phyloP scores from a whole-genome alignment of 2,329 filamentous ascomycete genomes.

The Neopestalotiopsis sp. region DNA sequence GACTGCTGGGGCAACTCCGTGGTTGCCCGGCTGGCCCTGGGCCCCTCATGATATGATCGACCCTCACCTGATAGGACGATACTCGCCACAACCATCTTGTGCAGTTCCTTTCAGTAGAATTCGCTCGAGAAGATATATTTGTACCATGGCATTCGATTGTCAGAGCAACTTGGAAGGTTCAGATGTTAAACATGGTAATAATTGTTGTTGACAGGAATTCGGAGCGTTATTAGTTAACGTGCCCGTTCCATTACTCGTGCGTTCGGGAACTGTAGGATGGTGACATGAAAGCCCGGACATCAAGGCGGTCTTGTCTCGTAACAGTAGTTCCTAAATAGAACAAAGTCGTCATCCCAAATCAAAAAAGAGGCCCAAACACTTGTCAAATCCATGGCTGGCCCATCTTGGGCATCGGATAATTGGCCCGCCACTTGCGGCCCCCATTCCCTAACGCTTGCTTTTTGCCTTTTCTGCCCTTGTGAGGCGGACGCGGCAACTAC shows the following conservation, averaged over 20 bases:
- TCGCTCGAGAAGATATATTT: too few species aligned
- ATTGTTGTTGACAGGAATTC: too few species aligned
- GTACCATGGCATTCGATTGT: too few species aligned
- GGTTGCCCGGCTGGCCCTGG: too few species aligned
- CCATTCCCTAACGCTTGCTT: background rate
- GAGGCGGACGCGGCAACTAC: constrained; percentile 6
- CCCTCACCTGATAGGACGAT: too few species aligned
- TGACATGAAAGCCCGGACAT: background rate
- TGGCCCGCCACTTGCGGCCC: background rate
- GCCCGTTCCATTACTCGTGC: background rate
- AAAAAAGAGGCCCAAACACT: background rate
- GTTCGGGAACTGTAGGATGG: background rate
- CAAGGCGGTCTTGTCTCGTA: background rate
- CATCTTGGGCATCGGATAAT: background rate
- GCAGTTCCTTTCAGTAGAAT: too few species aligned
- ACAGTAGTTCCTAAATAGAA: background rate
- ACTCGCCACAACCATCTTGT: too few species aligned
- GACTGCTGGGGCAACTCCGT: too few species aligned
- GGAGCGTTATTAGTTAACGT: too few species aligned
- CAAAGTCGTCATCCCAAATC: background rate
- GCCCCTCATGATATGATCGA: too few species aligned
- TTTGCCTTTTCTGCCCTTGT: background rate
- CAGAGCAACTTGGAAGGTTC: too few species aligned
- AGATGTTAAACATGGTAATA: too few species aligned
- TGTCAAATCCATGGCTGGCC: background rate